These are phyloP conservation scores for Acrocalymma vagum DNA, from an alignment of 2,329 filamentous ascomycete species.

Conservation along the genomic window DNA sequence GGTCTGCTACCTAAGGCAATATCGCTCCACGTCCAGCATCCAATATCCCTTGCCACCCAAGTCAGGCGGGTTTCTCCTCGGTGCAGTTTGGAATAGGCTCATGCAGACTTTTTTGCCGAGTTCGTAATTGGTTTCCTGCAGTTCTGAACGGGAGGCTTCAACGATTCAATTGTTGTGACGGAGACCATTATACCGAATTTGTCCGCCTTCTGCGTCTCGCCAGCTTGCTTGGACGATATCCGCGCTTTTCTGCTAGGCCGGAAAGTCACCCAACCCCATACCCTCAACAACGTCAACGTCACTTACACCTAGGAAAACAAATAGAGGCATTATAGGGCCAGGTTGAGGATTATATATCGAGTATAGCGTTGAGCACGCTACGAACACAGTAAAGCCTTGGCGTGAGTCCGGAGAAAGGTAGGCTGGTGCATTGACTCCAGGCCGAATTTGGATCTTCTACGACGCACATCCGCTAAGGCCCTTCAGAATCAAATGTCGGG, in stretches of 20 bases:
- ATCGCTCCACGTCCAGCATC: slow-evolving; percentile 14
- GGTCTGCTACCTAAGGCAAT: slow-evolving; percentile 18
- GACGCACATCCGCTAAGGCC: too few relatives aligned
- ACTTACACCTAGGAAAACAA: too few relatives aligned
- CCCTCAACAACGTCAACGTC: too few relatives aligned
- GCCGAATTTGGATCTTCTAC: too few relatives aligned
- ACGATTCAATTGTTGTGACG: slow-evolving; percentile 8
- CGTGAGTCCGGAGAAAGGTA: too few relatives aligned
- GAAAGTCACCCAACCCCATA: too few relatives aligned
- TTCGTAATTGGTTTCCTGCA: slow-evolving; percentile 21
- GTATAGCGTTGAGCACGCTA: too few relatives aligned
- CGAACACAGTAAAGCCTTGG: too few relatives aligned
- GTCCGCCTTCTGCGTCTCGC: slow-evolving; percentile 11
- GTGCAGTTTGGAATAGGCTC: slow-evolving; percentile 18
- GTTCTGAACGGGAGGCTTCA: slow-evolving; percentile 22
- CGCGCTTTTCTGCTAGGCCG: background rate
- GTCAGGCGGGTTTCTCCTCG: slow-evolving; percentile 27
- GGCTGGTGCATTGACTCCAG: too few relatives aligned
- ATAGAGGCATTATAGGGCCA: too few relatives aligned
- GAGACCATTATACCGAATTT: slow-evolving; percentile 13
- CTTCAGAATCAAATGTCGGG: too few relatives aligned
- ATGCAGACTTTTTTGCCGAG: slow-evolving; percentile 27
- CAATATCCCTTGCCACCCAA: slow-evolving; percentile 16
- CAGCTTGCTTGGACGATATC: slow-evolving; percentile 6
- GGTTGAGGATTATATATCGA: too few relatives aligned